Evolutionary conservation across 1,284 basidiomycete species (phyloP).

Genomic region (Apiotrichum mycotoxinovorans): DNA sequence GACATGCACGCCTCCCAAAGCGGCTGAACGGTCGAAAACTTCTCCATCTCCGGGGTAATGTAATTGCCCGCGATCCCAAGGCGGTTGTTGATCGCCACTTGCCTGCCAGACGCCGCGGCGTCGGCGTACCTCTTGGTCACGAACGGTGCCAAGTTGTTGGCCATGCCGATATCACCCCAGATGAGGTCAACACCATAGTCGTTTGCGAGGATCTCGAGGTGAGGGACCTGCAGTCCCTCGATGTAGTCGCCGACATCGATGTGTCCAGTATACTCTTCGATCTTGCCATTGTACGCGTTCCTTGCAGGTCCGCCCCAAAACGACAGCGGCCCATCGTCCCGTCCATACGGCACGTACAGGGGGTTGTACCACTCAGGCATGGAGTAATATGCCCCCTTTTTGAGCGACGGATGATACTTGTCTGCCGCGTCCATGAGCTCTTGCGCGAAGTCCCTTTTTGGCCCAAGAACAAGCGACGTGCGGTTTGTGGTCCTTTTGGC

Average conservation of each 20-base stretch:
- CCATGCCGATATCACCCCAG: slow-evolving; percentile 59
- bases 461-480: slow-evolving; percentile 55
- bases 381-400: slow-evolving; percentile 25
- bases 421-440: slow-evolving; percentile 58
- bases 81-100: slow-evolving; percentile 61
- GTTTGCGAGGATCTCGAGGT: slow-evolving; percentile 58
- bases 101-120: slow-evolving; percentile 53
- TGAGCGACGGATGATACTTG: slow-evolving; percentile 15
- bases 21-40: slow-evolving; percentile 55
- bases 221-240: slow-evolving; percentile 57
- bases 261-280: slow-evolving; percentile 59
- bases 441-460: slow-evolving; percentile 56
- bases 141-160: slow-evolving; percentile 55
- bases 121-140: slow-evolving; percentile 57
- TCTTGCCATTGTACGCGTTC: slow-evolving; percentile 56
- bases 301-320: slow-evolving; percentile 58
- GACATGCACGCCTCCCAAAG: slow-evolving; percentile 57
- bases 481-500: slow-evolving; percentile 54
- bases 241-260: slow-evolving; percentile 57
- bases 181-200: slow-evolving; percentile 59
- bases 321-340: no score
- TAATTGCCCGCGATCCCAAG: slow-evolving; percentile 52
- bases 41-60: slow-evolving; percentile 60
- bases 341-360: slow-evolving; percentile 57
- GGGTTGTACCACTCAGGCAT: slow-evolving; percentile 61